Evolutionary conservation across 2,329 filamentous ascomycete genomes (phyloP).

Genomic region (Cadophora sp.): DNA sequence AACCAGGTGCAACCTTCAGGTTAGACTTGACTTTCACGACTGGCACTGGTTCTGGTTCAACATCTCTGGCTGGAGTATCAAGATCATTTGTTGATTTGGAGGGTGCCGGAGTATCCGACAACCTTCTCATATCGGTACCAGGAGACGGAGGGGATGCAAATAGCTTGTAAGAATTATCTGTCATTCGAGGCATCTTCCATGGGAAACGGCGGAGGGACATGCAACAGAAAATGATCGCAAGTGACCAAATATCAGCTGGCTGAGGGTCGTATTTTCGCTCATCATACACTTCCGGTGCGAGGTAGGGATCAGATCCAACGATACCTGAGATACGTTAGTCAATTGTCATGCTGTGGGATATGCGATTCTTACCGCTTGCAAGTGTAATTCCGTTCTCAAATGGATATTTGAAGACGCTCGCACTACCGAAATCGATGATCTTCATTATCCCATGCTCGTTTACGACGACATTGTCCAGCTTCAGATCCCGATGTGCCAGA

Average conservation of each 20-base stretch:
- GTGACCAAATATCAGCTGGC: conserved; percentile 95
- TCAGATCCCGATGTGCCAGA: conserved; percentile 91
- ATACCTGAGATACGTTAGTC: conserved; percentile 59
- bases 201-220: conserved; percentile 96
- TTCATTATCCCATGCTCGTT: conserved; percentile 98
- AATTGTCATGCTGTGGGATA: not conserved
- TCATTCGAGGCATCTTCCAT: conserved; percentile 92
- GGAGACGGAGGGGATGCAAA: conserved; percentile 87
- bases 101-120: conserved; percentile 35
- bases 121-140: conserved; percentile 52
- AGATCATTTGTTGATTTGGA: conserved; percentile 39
- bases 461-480: conserved; percentile 97
- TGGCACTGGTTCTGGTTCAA: conserved; percentile 24
- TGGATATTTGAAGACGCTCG: conserved; percentile 95
- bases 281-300: conserved; percentile 96
- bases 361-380: conserved; percentile 71
- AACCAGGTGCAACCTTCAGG: conserved; percentile 27
- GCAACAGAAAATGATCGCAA: conserved; percentile 98
- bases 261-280: conserved; percentile 92
- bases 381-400: conserved; percentile 89
- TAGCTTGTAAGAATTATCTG: conserved; percentile 93
- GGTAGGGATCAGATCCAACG: conserved; percentile 88
- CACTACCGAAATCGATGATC: conserved; percentile 98
- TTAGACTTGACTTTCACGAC: conserved; percentile 29
- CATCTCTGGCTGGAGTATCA: conserved; percentile 34